phyloP scores from a whole-genome alignment of 2,329 filamentous ascomycete species.

The Rhynchosporium graminicola region DNA sequence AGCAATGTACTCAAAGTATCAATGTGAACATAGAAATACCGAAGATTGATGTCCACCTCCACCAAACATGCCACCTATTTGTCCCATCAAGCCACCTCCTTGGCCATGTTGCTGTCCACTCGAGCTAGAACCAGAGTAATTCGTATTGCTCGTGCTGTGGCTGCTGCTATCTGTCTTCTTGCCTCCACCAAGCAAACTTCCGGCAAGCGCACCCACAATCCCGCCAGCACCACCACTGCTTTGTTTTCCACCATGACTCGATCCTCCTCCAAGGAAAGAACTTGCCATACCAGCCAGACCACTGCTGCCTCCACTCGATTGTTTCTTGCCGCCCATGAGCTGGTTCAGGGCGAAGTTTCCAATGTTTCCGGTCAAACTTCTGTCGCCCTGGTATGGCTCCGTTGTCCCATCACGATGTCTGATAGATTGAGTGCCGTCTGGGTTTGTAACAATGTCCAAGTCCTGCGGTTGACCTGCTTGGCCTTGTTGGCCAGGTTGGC shows the following conservation, averaged over 20 bases:
- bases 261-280: slow-evolving; percentile 37
- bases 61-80: slow-evolving; percentile 38
- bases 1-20: neutral
- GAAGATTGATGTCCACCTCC: slow-evolving; percentile 29
- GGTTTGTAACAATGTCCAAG: slow-evolving; percentile 56
- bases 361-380: slow-evolving; percentile 50
- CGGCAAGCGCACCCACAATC: slow-evolving; percentile 47
- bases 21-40: slow-evolving; percentile 21
- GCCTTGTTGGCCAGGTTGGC: slow-evolving; percentile 35
- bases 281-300: slow-evolving; percentile 44
- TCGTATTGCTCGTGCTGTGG: slow-evolving; percentile 41
- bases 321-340: slow-evolving; percentile 41
- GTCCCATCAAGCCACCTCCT: slow-evolving; percentile 37
- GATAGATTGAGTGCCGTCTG: slow-evolving; percentile 62
- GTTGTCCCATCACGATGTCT: slow-evolving; percentile 61
- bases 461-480: slow-evolving; percentile 40
- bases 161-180: slow-evolving; percentile 43
- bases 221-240: slow-evolving; percentile 37
- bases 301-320: slow-evolving; percentile 31
- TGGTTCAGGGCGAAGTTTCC: slow-evolving; percentile 46
- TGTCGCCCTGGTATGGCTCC: slow-evolving; percentile 57
- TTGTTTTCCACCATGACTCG: slow-evolving; percentile 25
- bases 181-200: slow-evolving; percentile 55
- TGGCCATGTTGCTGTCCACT: slow-evolving; percentile 34
- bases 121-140: slow-evolving; percentile 44